These are phyloP conservation scores for Paecilomyces fulvus DNA, from an alignment of 2,329 filamentous ascomycete genomes.

Conservation along the genomic window DNA sequence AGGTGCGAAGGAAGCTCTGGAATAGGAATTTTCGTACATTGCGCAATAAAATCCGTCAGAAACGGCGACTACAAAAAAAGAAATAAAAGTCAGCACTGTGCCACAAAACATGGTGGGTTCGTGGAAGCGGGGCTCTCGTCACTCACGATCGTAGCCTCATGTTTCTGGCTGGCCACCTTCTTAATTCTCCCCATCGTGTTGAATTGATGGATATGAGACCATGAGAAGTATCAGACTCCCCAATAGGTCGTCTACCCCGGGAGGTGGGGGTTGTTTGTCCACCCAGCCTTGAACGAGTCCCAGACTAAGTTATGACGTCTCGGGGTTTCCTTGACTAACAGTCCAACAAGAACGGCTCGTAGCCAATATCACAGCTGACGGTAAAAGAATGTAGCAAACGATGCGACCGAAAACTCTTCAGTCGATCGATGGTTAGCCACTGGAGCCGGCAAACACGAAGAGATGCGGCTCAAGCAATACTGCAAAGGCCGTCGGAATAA, in stretches of 20 bases:
- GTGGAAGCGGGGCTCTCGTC: conserved; percentile 7
- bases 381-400: background rate
- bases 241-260: conserved; percentile 20
- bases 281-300: conserved; percentile 21
- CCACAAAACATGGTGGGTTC: conserved; percentile 1
- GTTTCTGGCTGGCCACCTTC: conserved; percentile 44
- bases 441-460: conserved; percentile 3
- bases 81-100: conserved; percentile 16
- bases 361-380: background rate
- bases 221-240: conserved; percentile 26
- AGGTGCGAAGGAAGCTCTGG: conserved; percentile 71
- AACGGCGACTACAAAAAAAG: conserved; percentile 63
- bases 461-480: conserved; percentile 15
- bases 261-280: conserved; percentile 18
- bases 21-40: conserved; percentile 55
- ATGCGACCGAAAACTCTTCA: conserved; percentile 4
- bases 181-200: conserved; percentile 45
- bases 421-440: conserved; percentile 10
- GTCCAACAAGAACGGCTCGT: background rate
- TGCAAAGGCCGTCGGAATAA: conserved; percentile 4
- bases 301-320: conserved; percentile 30
- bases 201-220: conserved; percentile 26
- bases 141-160: conserved; percentile 44
- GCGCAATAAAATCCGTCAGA: conserved; percentile 70
- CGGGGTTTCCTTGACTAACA: conserved; percentile 20